A percentile compares a stretch with the other conserved stretches of the same genome.
Conservation (phyloP, 2,329 filamentous ascomycete genomes). For the Cladophialophora immunda region DNA sequence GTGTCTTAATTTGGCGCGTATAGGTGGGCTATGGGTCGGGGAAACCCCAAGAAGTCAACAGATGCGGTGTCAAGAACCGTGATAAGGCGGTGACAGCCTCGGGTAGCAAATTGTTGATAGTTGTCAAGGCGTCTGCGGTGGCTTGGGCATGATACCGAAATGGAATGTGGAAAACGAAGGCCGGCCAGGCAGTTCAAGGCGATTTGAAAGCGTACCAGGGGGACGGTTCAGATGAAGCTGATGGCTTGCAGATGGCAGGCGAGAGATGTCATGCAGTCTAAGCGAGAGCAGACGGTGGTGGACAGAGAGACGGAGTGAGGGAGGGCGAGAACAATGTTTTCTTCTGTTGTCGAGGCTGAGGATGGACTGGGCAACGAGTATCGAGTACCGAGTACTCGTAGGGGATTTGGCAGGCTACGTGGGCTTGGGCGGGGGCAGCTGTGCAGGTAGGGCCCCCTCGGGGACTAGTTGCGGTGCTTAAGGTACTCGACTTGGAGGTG, state of each 20-base stretch:
- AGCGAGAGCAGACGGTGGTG: background rate
- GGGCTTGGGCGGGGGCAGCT: too few relatives aligned
- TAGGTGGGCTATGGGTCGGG: background rate
- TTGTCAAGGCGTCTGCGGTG: background rate
- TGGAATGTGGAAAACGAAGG: background rate
- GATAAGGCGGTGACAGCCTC: background rate
- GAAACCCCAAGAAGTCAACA: background rate
- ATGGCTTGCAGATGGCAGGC: conserved; percentile 19
- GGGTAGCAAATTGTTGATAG: background rate
- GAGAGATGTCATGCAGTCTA: conserved; percentile 22
- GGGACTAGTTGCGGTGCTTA: too few relatives aligned
- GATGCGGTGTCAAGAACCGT: background rate
- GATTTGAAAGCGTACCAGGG: conserved; percentile 12
- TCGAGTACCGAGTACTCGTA: too few relatives aligned
- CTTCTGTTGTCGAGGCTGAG: background rate
- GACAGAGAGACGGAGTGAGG: conserved; percentile 11
- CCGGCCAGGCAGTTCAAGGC: background rate
- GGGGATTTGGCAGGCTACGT: too few relatives aligned
- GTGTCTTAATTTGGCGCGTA: conserved; percentile 12
- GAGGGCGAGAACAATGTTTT: background rate
- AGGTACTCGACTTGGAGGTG: background rate
- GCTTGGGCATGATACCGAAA: background rate
- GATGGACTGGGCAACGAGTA: background rate
- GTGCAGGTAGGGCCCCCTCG: too few relatives aligned
- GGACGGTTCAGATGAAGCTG: conserved; percentile 26